Base-by-base conservation (phyloP, 441 rosid species). In the Kokia cookei region DNA sequence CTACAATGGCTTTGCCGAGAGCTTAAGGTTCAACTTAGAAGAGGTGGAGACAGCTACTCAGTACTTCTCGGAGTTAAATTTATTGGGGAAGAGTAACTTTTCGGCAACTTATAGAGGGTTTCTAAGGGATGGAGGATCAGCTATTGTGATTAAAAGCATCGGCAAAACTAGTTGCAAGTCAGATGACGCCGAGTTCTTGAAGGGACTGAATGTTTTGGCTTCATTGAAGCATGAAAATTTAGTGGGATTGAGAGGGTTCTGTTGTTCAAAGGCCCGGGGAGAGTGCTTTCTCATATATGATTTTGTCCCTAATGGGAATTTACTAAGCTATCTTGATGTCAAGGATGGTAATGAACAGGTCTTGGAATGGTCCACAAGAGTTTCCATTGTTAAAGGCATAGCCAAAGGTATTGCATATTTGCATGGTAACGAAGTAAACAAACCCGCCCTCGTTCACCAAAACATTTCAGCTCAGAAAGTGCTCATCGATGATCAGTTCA, bases 11-110 rank as follows among this genome's bases (percentile, higher is more conserved):
- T 80, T 81, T 89, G 37, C 89, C 1, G 6, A 85, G 66, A 88
- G 84, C 84, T 91, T 88, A 73, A 80, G 89, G 71, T 91, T 91
- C 81, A 93, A 91, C 63, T 81, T 95, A 9, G 93, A 95, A 65
- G 99, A 95, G 82, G 89, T 95, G 5, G 97, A 95, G 83, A 84
- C 96, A 0, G 99, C 99, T 11, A 89, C 93, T 14, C 94, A 93
- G 69, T 90, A 90, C 85, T 93, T 95, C 78, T 95, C 97, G 0
- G 92, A 87, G 84, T 82, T 82, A 71, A 93, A 88, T 74, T 55
- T 95, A 84, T 77, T 93, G 71, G 93, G 96, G 8, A 86, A 82
- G 84, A 86, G 89, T 54, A 87, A 81, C 79, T 93, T 86, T 70
- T 91, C 91, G 0, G 85, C 96, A 1, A 87, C 92, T 12, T 94